phyloP scores from a whole-genome alignment of 164 flowering plant species.

The Vitis rotundifolia region DNA sequence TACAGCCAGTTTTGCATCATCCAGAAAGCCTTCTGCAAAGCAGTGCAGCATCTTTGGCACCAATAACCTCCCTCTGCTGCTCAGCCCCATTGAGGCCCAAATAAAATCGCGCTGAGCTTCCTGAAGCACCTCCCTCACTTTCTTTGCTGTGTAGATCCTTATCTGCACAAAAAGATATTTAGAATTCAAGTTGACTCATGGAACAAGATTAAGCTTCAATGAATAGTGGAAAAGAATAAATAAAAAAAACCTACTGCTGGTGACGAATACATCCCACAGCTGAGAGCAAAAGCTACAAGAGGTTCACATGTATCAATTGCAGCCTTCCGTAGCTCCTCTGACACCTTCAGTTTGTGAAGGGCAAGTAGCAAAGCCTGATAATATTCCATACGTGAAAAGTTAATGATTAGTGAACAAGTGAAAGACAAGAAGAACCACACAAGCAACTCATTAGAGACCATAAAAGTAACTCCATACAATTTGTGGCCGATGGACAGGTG shows the following conservation, averaged over 20 bases:
- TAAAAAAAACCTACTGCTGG: conserved; percentile 57
- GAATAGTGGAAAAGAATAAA: neutral
- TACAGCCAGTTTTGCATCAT: conserved; percentile 54
- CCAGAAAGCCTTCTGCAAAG: conserved; percentile 53
- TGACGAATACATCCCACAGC: conserved; percentile 81
- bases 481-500: conserved; percentile 79
- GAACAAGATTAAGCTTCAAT: too few species aligned
- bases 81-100: conserved; percentile 71
- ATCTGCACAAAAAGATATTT: too few species aligned
- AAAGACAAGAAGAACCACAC: neutral
- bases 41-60: conserved; percentile 77
- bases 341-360: conserved; percentile 63
- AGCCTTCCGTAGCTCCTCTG: conserved; percentile 61
- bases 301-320: conserved; percentile 59
- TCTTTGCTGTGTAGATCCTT: conserved; percentile 57
- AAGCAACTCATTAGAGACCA: neutral
- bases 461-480: conserved; percentile 39
- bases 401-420: neutral
- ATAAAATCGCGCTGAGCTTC: conserved; percentile 66
- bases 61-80: conserved; percentile 67
- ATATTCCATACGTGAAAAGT: neutral
- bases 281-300: conserved; percentile 66
- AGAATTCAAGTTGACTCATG: too few species aligned
- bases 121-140: conserved; percentile 60
- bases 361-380: conserved; percentile 76